Evolutionary conservation across 2,329 filamentous ascomycete species (phyloP), one percentile per base, ranked within the genome.

Genomic region (Xylaria sp.): DNA sequence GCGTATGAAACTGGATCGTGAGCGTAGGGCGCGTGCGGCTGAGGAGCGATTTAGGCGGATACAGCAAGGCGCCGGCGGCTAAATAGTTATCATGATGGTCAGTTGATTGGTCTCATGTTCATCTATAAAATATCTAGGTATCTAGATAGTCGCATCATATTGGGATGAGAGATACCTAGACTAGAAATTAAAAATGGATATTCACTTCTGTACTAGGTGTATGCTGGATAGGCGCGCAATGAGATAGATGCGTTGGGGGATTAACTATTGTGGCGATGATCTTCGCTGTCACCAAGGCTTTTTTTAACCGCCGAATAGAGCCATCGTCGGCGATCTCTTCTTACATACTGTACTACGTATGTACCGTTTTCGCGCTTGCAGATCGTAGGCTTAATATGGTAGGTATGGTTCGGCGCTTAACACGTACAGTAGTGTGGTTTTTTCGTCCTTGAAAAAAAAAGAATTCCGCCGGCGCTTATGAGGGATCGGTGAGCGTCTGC

Each of bases 11-110:
- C 79, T 98, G 61, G 96, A 98, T 78, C 85, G 96, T 72, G 96
- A 99, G 81, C 85, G 94, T 73, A 90, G 95, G 75, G 96, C 96
- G 3, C 88, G 95, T 73, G 96, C 96, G 9, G 95, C 94, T 0
- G 96, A 98, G 80, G 94, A 95, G 81, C 88, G 95, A 76, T 85
- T 97, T 66, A 89, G 86, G 80, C 85, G 86, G 74, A 84, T 93
- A 86, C 86, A 88, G 73, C 81, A 74, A n/a, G 76, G 77, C 45
- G 73, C 74, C 38, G 76, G 76, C 67, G 72, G 53, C 71, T 77
- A 65, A 77, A 25, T 11, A 27, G n/a, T 29, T 49, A 45, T 29
- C 11, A 27, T 36, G 17, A 36, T 22, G 1, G 9, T 42, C 22
- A n/a, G 10, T 50, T n/a, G 31, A 29, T 9, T n/a, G 20, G 9